Base-by-base conservation (phyloP, 805 yeast species). In the Starmera amethionina region DNA sequence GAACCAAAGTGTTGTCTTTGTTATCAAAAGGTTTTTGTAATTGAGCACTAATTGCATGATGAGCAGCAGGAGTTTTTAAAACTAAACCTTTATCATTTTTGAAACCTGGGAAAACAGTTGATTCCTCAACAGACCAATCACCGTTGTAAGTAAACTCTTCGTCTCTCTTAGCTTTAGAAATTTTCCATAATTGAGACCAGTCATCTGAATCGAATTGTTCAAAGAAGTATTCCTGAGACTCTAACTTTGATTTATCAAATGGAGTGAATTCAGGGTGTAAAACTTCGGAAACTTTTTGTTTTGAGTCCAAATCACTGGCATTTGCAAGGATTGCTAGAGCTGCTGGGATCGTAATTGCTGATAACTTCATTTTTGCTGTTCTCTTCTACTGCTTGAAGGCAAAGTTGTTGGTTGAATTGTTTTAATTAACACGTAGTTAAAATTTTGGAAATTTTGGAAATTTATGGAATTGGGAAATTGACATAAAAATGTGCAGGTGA, bases 41-140 rank as follows among this genome's bases (percentile, higher is more conserved):
- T 45, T 67, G 59, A 40, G 77, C 74, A 32, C 86, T 77, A 49
- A 89, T 84, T 34, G 94, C 95, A 58, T 86, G 88, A 54, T 77
- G 85, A 19, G 86, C 80, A 33, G 94, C 88, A 36, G 79, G 77
- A 15, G 81, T 64, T 54, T 80, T 82, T 58, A 82, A 71, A 4
- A 84, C 90, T 40, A 89, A 72, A 6, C 94, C 95, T 46, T 70
- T 69, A 60, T 88, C 96, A 43, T 74, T 73, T 13, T 52, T 56
- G 49, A 76, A 73, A 0, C 82, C 93, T 1, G 79, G 76, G 51
- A 72, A 67, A 28, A 67, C 69, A 14, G 64, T 46, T 1, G 83
- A 59, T 56, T 78, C 84, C 56, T 80, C 87, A 34, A 88, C 66
- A 8, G 64, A 63, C 96, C 96, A 87, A 55, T 75, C 63, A 16